Evolutionary conservation across 768 basidiomycete species (phyloP).

Genomic region (Suillus spraguei): DNA sequence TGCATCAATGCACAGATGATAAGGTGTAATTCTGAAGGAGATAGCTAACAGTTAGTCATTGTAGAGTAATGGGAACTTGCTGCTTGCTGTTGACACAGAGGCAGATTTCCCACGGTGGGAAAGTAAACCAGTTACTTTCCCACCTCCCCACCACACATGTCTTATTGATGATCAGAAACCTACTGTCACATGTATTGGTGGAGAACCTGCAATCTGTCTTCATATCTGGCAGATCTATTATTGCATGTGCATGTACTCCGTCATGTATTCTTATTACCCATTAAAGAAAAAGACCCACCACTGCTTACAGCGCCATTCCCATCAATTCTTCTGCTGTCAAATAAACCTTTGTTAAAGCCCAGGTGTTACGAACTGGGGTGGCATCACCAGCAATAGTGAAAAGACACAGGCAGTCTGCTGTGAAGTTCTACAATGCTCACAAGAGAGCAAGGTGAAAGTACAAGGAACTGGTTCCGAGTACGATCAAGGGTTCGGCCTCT

Average conservation of each 20-base stretch:
- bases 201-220: background rate
- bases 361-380: too few relatives aligned
- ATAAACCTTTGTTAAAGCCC: background rate
- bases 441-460: too few relatives aligned
- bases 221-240: background rate
- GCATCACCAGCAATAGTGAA: too few relatives aligned
- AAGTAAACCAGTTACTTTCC: background rate
- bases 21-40: background rate
- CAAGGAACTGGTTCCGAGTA: too few relatives aligned
- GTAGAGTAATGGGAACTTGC: background rate
- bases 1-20: conserved; percentile 1
- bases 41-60: background rate
- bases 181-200: too few relatives aligned
- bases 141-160: background rate
- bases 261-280: too few relatives aligned
- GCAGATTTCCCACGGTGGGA: background rate
- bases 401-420: too few relatives aligned
- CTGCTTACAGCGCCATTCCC: too few relatives aligned
- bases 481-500: too few relatives aligned
- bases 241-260: background rate
- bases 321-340: background rate
- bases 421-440: too few relatives aligned
- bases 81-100: background rate
- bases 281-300: too few relatives aligned
- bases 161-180: background rate